Percentiles rank a stretch among this genome's conserved stretches.
Evolutionary conservation across 345 rosid species (phyloP).

Genomic region (Raphanus raphanistrum): DNA sequence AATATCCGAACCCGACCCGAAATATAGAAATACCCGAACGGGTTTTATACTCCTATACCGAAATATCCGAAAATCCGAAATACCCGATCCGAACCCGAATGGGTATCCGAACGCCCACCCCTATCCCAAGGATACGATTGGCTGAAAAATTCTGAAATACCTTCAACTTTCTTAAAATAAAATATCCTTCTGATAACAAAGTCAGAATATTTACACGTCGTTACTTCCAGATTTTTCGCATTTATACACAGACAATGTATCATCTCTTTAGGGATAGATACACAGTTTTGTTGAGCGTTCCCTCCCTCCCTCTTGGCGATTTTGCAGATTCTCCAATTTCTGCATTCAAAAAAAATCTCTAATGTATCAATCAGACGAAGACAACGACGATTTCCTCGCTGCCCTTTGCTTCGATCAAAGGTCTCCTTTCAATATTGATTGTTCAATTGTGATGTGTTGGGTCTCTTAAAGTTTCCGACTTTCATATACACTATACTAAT

Average conservation of each 20-base stretch:
- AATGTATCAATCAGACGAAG: slow-evolving; percentile 24
- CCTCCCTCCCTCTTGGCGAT: not conserved
- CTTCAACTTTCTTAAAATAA: not conserved
- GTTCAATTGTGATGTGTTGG: not conserved
- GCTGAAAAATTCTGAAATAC: slow-evolving; percentile 13
- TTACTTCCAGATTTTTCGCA: not conserved
- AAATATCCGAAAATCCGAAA: too few relatives aligned
- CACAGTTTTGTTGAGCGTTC: not conserved
- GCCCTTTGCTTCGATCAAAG: slow-evolving; percentile 38
- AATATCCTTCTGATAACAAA: not conserved
- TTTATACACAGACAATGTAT: slow-evolving; percentile 17
- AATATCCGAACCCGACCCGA: too few relatives aligned
- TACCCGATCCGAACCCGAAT: too few relatives aligned
- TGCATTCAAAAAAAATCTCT: slow-evolving; percentile 4
- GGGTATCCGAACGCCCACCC: too few relatives aligned
- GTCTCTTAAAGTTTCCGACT: not conserved
- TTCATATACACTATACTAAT: not conserved
- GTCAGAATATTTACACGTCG: slow-evolving; percentile 19
- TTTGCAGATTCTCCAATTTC: slow-evolving; percentile 14
- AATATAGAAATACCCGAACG: too few relatives aligned
- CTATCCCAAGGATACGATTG: slow-evolving; percentile 1
- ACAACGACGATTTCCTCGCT: slow-evolving; percentile 32
- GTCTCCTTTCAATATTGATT: slow-evolving; percentile 11
- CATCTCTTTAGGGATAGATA: not conserved
- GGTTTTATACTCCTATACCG: too few relatives aligned